These are phyloP conservation scores for Saccharomycopsis vini DNA, from an alignment of 805 yeast genomes.

Conservation along the genomic window DNA sequence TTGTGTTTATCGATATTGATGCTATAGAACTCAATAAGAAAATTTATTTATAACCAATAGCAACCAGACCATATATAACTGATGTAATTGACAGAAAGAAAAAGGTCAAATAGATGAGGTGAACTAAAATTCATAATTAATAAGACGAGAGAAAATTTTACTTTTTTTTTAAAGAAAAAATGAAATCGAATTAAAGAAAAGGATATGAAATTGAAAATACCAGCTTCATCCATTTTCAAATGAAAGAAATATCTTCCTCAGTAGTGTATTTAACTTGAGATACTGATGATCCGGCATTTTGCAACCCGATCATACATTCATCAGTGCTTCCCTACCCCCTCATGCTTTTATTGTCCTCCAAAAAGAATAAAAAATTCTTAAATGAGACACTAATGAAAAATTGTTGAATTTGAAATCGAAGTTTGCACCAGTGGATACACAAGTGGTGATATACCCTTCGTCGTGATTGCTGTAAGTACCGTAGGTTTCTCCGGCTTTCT, in stretches of 20 bases:
- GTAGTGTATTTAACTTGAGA: conserved; percentile 31
- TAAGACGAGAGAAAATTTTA: not conserved
- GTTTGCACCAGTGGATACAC: conserved; percentile 20
- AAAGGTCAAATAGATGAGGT: not conserved
- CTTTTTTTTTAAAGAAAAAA: too few relatives aligned
- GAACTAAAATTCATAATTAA: not conserved
- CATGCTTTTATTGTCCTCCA: conserved; percentile 3
- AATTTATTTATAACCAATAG: not conserved
- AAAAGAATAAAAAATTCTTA: conserved; percentile 5
- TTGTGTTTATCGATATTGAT: not conserved
- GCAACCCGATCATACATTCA: conserved; percentile 11
- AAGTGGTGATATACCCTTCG: conserved; percentile 18
- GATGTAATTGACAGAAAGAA: not conserved
- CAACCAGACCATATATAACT: not conserved
- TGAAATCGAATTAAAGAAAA: not conserved
- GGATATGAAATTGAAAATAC: not conserved
- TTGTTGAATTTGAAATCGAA: conserved; percentile 14
- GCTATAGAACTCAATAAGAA: not conserved
- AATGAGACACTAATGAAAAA: conserved; percentile 7
- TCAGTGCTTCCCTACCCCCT: conserved; percentile 1
- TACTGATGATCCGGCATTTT: conserved; percentile 1
- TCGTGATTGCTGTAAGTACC: conserved; percentile 15
- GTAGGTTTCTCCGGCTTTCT: conserved; percentile 19
- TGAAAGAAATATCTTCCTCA: conserved; percentile 17
- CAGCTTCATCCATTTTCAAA: not conserved